These are phyloP conservation scores for Dictyophora rubrovolvata DNA, from an alignment of 768 basidiomycete species.

Conservation along the genomic window DNA sequence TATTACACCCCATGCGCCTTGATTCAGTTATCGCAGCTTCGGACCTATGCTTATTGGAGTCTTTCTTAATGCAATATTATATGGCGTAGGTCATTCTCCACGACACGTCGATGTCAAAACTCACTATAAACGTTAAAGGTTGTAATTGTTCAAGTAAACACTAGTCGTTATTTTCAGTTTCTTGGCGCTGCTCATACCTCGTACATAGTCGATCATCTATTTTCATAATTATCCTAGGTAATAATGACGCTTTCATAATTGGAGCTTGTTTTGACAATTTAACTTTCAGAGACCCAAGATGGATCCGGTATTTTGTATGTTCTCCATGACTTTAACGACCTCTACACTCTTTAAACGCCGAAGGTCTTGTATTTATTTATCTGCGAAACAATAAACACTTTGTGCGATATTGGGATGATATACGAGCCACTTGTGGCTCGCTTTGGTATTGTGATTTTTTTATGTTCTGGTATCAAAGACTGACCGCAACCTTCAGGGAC, in stretches of 20 bases:
- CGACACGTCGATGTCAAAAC: not conserved
- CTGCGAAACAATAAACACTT: constrained; percentile 29
- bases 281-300: constrained; percentile 21
- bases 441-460: constrained; percentile 18
- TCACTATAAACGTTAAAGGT: not conserved
- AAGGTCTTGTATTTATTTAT: constrained; percentile 24
- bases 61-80: constrained; percentile 16
- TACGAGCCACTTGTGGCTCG: constrained; percentile 31
- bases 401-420: constrained; percentile 25
- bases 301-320: constrained; percentile 27
- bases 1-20: not conserved
- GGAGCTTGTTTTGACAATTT: not conserved
- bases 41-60: constrained; percentile 13
- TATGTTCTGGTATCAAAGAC: not conserved
- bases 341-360: not conserved
- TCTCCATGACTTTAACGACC: not conserved
- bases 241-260: not conserved
- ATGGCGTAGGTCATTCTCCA: constrained; percentile 8
- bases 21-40: not conserved
- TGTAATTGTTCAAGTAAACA: not conserved
- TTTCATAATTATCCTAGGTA: not conserved
- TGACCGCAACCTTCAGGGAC: not conserved
- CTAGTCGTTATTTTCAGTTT: not conserved
- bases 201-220: not conserved
- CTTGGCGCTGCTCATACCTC: not conserved